phyloP scores from a whole-genome alignment of 2,329 filamentous ascomycete genomes.

The Fusarium concolor region DNA sequence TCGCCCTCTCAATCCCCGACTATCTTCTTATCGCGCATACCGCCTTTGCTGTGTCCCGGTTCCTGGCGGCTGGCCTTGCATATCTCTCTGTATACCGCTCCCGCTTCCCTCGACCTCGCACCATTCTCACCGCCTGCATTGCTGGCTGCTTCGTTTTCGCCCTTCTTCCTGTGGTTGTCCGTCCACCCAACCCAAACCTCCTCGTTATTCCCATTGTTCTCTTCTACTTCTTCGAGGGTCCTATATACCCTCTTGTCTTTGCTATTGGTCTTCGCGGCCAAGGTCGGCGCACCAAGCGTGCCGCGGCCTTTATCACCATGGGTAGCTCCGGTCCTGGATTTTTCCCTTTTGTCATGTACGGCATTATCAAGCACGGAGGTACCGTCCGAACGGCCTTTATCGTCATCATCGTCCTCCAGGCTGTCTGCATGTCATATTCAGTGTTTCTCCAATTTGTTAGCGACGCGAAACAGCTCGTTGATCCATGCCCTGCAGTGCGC shows the following conservation, averaged over 20 bases:
- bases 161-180: conserved; percentile 60
- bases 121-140: conserved; percentile 74
- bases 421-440: conserved; percentile 60
- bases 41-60: conserved; percentile 79
- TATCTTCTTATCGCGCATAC: conserved; percentile 79
- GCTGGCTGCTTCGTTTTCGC: conserved; percentile 69
- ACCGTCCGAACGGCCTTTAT: conserved; percentile 73
- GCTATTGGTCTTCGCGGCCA: conserved; percentile 83
- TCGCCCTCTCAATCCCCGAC: conserved; percentile 68
- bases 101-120: conserved; percentile 72
- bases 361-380: conserved; percentile 69
- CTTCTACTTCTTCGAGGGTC: conserved; percentile 84
- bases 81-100: conserved; percentile 62
- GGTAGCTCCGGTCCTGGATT: conserved; percentile 78
- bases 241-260: conserved; percentile 85
- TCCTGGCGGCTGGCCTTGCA: conserved; percentile 73
- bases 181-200: conserved; percentile 59
- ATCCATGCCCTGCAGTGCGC: conserved; percentile 45
- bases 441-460: conserved; percentile 60
- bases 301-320: conserved; percentile 81
- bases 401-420: conserved; percentile 68
- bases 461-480: conserved; percentile 61
- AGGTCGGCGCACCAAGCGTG: conserved; percentile 82
- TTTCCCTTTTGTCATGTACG: conserved; percentile 80
- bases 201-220: conserved; percentile 72